phyloP scores from a whole-genome alignment of 163 green algal genomes.

The Scenedesmus sp. region DNA sequence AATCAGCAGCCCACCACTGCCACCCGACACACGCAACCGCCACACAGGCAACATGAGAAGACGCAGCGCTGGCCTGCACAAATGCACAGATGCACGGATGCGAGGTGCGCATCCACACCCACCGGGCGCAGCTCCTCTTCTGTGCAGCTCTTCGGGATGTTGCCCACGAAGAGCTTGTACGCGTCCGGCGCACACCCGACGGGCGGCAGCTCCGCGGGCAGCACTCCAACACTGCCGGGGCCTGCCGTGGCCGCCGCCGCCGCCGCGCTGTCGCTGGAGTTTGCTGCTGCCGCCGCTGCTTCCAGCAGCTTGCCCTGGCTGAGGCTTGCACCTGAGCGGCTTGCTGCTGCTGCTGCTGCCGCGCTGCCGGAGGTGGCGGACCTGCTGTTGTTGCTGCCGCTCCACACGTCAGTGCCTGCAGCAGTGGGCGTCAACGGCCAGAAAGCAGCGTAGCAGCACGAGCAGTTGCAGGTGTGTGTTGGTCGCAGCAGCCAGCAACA shows the following conservation, averaged over 20 bases:
- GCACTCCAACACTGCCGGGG: neutral
- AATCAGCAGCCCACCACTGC: too few relatives aligned
- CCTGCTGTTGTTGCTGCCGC: neutral
- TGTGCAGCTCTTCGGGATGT: constrained; percentile 77
- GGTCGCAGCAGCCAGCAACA: too few relatives aligned
- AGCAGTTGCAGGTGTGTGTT: neutral
- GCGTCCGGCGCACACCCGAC: constrained; percentile 70
- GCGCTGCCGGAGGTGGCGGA: neutral
- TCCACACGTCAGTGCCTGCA: neutral
- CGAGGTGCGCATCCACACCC: too few relatives aligned
- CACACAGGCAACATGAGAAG: too few relatives aligned
- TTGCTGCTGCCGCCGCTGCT: constrained; percentile 41
- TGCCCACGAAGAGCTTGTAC: constrained; percentile 78
- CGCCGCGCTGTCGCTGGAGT: neutral
- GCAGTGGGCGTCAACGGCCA: neutral
- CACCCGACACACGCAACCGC: too few relatives aligned
- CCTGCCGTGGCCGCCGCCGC: neutral
- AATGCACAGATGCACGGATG: too few relatives aligned
- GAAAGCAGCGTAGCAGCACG: neutral
- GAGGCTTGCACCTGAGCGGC: neutral
- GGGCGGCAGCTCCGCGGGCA: constrained; percentile 62
- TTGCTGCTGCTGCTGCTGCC: constrained; percentile 24
- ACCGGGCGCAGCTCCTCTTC: constrained; percentile 68
- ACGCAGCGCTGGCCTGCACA: too few relatives aligned
- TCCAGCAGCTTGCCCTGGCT: constrained; percentile 31